Conservation (phyloP, 2,329 filamentous ascomycete species). For the Mariannaea elegans region DNA sequence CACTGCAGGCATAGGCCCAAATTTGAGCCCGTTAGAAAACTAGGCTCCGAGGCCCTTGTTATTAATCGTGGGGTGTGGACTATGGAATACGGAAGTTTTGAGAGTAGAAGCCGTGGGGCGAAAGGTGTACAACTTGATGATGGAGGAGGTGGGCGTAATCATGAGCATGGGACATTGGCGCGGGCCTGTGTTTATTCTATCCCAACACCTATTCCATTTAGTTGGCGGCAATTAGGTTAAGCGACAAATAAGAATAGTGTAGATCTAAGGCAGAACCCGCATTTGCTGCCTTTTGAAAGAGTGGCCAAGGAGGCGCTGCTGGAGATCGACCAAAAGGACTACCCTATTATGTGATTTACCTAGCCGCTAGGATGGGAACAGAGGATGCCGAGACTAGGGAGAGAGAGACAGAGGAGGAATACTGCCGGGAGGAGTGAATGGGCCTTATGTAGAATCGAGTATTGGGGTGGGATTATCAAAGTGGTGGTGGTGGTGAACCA, state of each 20-base stretch:
- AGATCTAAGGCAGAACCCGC: slow-evolving; percentile 5
- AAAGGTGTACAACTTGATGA: background rate
- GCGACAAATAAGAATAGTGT: background rate
- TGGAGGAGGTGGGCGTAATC: slow-evolving; percentile 4
- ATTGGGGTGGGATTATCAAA: slow-evolving; percentile 16
- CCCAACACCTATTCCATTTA: background rate
- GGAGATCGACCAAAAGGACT: background rate
- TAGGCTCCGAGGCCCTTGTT: background rate
- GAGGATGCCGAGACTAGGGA: background rate
- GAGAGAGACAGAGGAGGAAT: background rate
- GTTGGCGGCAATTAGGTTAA: background rate
- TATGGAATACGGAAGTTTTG: background rate
- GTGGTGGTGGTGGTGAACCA: background rate
- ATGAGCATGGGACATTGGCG: background rate
- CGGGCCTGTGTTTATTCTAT: slow-evolving; percentile 1
- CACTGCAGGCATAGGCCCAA: background rate
- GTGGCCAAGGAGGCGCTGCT: background rate
- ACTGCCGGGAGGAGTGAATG: background rate
- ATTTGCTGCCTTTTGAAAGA: background rate
- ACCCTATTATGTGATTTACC: background rate
- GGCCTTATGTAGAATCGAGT: background rate
- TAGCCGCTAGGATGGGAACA: background rate
- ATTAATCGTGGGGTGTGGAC: background rate
- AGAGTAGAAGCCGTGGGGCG: background rate
- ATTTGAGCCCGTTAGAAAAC: background rate